Percentiles rank a stretch among this genome's conserved stretches.
These are phyloP conservation scores for Saxispiralis lemnorum DNA, from an alignment of 495 filamentous ascomycete species.

Conservation along the genomic window DNA sequence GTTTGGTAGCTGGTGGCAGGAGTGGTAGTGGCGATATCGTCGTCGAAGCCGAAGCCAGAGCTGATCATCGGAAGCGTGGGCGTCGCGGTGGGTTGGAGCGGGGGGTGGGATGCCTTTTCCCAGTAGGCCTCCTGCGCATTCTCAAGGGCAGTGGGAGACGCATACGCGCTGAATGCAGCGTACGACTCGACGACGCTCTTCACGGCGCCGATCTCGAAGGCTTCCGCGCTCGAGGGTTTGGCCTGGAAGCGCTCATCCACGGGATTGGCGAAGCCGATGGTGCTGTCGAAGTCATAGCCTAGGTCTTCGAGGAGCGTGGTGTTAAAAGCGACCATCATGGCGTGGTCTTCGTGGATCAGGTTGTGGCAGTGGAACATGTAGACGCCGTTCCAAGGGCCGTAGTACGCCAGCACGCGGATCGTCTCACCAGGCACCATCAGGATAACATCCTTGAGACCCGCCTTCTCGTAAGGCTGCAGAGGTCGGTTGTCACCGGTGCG, in stretches of 20 bases:
- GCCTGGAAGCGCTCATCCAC: constrained; percentile 4
- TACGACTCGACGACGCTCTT: constrained; percentile 5
- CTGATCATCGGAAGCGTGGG: no score
- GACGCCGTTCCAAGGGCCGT: constrained; percentile 13
- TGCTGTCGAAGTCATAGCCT: constrained; percentile 1
- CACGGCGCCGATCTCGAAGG: constrained; percentile 4
- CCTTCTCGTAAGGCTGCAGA: constrained; percentile 32
- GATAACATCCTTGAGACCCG: constrained; percentile 36
- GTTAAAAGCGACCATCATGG: constrained; percentile 47
- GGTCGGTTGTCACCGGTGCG: constrained; percentile 26
- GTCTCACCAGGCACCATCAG: constrained; percentile 31
- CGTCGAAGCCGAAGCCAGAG: no score
- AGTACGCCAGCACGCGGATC: constrained; percentile 20
- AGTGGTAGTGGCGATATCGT: no score
- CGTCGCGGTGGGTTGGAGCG: no score
- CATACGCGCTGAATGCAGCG: constrained; percentile 6
- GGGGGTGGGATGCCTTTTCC: not conserved
- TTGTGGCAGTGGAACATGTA: constrained; percentile 31
- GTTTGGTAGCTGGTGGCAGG: no score
- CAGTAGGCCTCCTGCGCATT: constrained; percentile 4
- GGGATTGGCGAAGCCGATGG: constrained; percentile 6
- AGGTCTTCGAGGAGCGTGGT: constrained; percentile 21
- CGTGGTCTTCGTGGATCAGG: constrained; percentile 40
- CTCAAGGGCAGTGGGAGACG: not conserved
- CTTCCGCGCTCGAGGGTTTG: constrained; percentile 6